Conservation (phyloP, 1,284 basidiomycete species). For the Rhodotorula mucilaginosa region DNA sequence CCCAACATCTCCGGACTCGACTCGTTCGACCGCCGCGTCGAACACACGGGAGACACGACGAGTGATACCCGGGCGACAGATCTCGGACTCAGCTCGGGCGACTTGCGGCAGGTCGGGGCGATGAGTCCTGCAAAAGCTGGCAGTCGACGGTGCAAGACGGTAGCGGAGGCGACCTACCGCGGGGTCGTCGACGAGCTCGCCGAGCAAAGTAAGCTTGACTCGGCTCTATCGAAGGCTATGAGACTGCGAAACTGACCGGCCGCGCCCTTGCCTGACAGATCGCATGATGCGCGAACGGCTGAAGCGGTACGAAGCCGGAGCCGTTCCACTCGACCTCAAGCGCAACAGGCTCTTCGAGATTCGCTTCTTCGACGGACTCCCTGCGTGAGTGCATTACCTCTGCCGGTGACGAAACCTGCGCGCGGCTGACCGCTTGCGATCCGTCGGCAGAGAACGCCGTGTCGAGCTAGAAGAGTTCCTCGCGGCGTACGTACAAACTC, state of each 20-base stretch:
- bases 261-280: conserved; percentile 4
- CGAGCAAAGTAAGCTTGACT: conserved; percentile 27
- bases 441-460: conserved; percentile 21
- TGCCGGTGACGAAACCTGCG: too few species aligned
- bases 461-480: conserved; percentile 31
- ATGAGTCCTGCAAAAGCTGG: not conserved
- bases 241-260: not conserved
- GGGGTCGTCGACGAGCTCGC: conserved; percentile 36
- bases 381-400: conserved; percentile 12
- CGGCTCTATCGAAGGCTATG: accelerated
- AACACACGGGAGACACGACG: conserved; percentile 8
- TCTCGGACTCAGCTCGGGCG: conserved; percentile 10
- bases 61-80: conserved; percentile 22
- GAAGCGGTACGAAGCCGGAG: conserved; percentile 27
- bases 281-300: conserved; percentile 28
- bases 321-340: conserved; percentile 29
- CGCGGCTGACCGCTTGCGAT: not conserved
- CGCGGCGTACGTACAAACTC: conserved; percentile 24
- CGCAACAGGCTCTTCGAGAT: conserved; percentile 36
- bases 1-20: conserved; percentile 23
- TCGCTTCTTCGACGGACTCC: conserved; percentile 31
- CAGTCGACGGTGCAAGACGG: not conserved
- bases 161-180: conserved; percentile 25
- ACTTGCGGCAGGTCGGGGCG: conserved; percentile 3
- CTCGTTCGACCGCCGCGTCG: conserved; percentile 14